phyloP scores from a whole-genome alignment of 208 protist genomes.

The Acanthamoeba sp. region DNA sequence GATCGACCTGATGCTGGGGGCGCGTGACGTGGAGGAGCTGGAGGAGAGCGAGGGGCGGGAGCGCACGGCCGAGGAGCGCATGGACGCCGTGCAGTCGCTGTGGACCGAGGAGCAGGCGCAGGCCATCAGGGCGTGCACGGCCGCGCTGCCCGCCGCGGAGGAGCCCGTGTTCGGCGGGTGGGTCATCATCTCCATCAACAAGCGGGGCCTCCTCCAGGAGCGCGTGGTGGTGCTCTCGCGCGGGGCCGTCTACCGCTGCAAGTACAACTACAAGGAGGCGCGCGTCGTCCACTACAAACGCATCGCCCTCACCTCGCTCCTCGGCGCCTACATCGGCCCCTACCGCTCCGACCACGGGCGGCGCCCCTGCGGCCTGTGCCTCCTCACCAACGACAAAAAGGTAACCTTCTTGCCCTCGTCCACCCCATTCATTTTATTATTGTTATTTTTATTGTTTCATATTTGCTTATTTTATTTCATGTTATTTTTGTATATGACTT shows the following conservation, averaged over 20 bases:
- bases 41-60: neutral
- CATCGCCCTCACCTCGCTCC: neutral
- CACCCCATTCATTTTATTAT: too few species aligned
- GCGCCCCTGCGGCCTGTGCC: neutral
- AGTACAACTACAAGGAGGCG: conserved; percentile 39
- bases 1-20: neutral
- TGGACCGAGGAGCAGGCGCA: neutral
- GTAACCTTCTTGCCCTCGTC: too few species aligned
- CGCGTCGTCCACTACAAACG: neutral
- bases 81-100: neutral
- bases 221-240: conserved; percentile 1
- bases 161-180: neutral
- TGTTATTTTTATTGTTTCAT: too few species aligned
- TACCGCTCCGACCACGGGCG: neutral
- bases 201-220: conserved; percentile 22
- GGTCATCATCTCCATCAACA: conserved; percentile 44
- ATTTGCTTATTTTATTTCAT: too few species aligned
- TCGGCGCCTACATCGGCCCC: neutral
- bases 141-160: neutral
- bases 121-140: neutral
- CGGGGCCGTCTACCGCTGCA: conserved; percentile 2
- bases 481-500: too few species aligned
- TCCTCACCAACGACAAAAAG: conserved; percentile 18
- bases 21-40: neutral
- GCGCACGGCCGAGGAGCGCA: neutral